Evolutionary conservation across 1,139 yeast genomes (phyloP), one percentile per base, ranked within the genome.

Genomic region (Barnettozyma hawaiiensis): DNA sequence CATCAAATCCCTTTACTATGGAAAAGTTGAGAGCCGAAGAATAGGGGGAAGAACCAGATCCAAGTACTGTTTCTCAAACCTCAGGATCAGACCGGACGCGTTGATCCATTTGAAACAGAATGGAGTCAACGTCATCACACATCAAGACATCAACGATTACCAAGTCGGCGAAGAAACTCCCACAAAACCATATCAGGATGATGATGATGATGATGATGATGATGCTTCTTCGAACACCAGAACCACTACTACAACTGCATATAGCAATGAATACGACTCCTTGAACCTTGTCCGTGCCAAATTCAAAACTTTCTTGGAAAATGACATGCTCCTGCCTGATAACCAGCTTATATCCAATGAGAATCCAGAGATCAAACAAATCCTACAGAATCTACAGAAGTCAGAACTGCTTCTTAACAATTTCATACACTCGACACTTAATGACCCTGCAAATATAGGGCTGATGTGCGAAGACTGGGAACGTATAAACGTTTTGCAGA

Each of bases 1-100:
- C 10, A 41, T 52, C 24, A 52, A 45, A 35, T 7, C 24, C 4
- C 19, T 46, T 1, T 47, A 42, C 27, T 27, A 29, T 4, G 44
- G 41, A 4, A 9, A 22, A 9, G 37, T 43, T 2, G 26, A 35
- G 9, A 47, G 31, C 29, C 42, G 50, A 23, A 42, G 58, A 31
- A 37, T 50, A 4, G 58, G 58, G 1, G 36, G 52, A 3, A 41
- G 51, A 19, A 9, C 19, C 0, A 32, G 42, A 5, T 43, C 55
- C 12, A 45, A 92, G 27, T 52, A 54, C 35, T 49, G 49, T 31
- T 51, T 45, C 29, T 11, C 38, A 1, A 40, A 44, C n/a, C 14
- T 53, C 3, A 15, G 39, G 11, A n/a, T 51, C 15, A 45, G 35
- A 18, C 12, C 15, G 4, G 28, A 14, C 5, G 39, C 42, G 10